A percentile compares a stretch with the other conserved stretches of the same genome.
These are phyloP conservation scores for Vaccinium darrowii DNA, from an alignment of 148 eudicot species.

Conservation along the genomic window DNA sequence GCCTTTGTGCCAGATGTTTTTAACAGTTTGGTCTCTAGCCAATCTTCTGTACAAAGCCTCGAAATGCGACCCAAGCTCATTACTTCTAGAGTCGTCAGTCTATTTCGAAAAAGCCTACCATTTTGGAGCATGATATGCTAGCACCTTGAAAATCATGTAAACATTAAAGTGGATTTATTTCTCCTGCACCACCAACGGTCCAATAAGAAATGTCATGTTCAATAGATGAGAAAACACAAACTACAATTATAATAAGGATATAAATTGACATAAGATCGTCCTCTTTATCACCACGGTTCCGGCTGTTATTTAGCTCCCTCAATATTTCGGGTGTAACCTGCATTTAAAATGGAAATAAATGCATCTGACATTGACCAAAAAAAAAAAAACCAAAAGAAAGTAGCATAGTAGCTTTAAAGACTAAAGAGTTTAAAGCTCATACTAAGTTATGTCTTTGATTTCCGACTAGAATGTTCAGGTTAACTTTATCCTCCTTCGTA, in stretches of 20 bases:
- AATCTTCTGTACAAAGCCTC: neutral
- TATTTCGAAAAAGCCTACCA: neutral
- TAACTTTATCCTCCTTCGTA: conserved; percentile 67
- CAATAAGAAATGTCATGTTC: neutral
- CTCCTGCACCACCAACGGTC: neutral
- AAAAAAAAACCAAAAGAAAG: neutral
- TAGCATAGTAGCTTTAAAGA: conserved; percentile 9
- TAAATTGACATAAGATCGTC: conserved; percentile 60
- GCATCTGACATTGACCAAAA: neutral
- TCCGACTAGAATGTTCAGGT: conserved; percentile 50
- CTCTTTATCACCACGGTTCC: conserved; percentile 81
- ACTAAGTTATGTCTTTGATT: conserved; percentile 72
- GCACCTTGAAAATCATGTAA: neutral
- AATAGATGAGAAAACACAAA: conserved; percentile 3
- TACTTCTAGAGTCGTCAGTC: neutral
- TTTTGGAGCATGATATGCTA: neutral
- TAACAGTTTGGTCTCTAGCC: neutral
- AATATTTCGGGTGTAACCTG: conserved; percentile 89
- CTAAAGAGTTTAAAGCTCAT: conserved; percentile 19
- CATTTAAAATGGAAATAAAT: conserved; percentile 19
- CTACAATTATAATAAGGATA: conserved; percentile 56
- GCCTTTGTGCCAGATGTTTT: neutral
- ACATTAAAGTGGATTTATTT: neutral
- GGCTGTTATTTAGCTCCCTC: conserved; percentile 72
- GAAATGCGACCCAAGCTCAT: neutral